phyloP scores from a whole-genome alignment of 176 grass and related monocot genomes.

The Raddia distichophylla region DNA sequence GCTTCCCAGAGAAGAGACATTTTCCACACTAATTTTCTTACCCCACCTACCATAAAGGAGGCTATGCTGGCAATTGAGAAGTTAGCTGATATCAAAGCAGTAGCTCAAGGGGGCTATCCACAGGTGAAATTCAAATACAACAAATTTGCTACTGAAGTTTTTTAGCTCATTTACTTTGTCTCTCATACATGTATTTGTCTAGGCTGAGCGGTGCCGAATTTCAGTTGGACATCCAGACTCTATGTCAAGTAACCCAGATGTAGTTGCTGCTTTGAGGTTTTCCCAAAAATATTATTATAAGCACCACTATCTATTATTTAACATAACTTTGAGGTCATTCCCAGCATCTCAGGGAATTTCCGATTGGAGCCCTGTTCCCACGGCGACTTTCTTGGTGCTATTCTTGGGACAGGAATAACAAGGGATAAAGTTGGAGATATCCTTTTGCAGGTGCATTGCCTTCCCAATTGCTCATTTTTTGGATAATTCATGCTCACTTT shows the following conservation, averaged over 20 bases:
- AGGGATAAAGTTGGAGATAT: conserved; percentile 98
- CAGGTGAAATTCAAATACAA: conserved; percentile 54
- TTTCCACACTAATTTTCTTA: conserved; percentile 80
- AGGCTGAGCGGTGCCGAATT: conserved; percentile 88
- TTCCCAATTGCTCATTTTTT: conserved; percentile 25
- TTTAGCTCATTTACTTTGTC: conserved; percentile 9
- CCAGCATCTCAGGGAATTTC: conserved; percentile 93
- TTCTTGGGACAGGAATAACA: conserved; percentile 81
- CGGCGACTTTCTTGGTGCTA: conserved; percentile 93
- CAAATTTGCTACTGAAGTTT: conserved; percentile 21
- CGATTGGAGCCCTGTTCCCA: conserved; percentile 85
- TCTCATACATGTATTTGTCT: conserved; percentile 37
- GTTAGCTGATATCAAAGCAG: conserved; percentile 69
- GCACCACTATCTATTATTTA: conserved; percentile 33
- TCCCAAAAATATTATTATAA: conserved; percentile 33
- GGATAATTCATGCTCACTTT: background rate
- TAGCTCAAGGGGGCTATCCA: conserved; percentile 93
- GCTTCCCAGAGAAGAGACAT: conserved; percentile 71
- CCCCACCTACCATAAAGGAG: conserved; percentile 74
- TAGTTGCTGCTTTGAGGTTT: conserved; percentile 95
- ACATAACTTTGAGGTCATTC: conserved; percentile 44
- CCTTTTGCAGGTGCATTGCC: conserved; percentile 74
- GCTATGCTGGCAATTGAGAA: conserved; percentile 71
- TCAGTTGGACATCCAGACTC: conserved; percentile 73
- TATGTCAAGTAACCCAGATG: conserved; percentile 79